phyloP scores from a whole-genome alignment of 768 basidiomycete species.

The Lactifluus volemus region DNA sequence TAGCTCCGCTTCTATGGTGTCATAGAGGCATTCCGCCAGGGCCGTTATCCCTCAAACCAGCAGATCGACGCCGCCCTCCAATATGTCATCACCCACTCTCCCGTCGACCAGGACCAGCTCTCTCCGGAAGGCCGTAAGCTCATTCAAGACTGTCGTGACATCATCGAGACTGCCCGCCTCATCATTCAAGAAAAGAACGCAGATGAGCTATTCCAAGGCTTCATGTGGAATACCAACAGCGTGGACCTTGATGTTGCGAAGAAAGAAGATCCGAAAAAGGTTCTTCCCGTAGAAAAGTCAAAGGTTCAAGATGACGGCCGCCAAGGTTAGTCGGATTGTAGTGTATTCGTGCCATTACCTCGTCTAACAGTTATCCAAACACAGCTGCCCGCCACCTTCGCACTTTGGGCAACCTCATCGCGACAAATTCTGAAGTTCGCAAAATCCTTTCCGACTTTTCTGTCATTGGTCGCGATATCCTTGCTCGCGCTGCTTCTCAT shows the following conservation, averaged over 20 bases:
- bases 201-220: constrained; percentile 89
- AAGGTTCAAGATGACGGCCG: constrained; percentile 52
- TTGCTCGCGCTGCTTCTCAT: constrained; percentile 64
- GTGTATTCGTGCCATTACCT: not conserved
- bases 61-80: constrained; percentile 70
- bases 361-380: not conserved
- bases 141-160: constrained; percentile 66
- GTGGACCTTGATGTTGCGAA: constrained; percentile 37
- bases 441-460: constrained; percentile 79
- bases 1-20: constrained; percentile 73
- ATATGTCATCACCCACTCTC: constrained; percentile 52
- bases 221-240: constrained; percentile 70
- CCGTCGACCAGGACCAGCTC: constrained; percentile 55
- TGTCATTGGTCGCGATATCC: constrained; percentile 73
- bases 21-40: constrained; percentile 71
- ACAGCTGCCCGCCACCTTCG: constrained; percentile 78
- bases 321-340: constrained; percentile 36
- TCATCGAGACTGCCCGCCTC: constrained; percentile 62
- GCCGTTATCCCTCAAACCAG: constrained; percentile 67
- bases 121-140: constrained; percentile 72
- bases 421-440: constrained; percentile 90
- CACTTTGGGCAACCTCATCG: constrained; percentile 74
- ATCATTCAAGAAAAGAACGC: constrained; percentile 80
- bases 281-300: constrained; percentile 42
- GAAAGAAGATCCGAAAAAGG: constrained; percentile 33